Base-by-base conservation (phyloP, 2,329 filamentous ascomycete species). In the Thermothelomyces thermophilus region DNA sequence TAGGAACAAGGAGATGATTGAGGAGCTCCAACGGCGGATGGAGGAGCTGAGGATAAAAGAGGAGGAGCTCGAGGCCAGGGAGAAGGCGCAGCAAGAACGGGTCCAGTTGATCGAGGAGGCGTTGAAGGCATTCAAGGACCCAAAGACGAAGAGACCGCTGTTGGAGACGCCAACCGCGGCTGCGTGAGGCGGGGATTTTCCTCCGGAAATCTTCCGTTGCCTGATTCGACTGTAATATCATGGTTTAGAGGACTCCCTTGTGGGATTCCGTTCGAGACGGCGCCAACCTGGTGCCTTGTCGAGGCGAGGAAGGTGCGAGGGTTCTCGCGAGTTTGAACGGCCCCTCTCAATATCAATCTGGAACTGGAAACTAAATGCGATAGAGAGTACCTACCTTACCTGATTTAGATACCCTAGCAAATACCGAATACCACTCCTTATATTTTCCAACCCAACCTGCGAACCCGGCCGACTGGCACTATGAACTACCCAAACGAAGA, bases 141-240 rank as follows among this genome's bases (percentile, higher is more conserved):
- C 77, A 19, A 80, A 76, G 64, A 79, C 76, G 33, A 79, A 80
- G 56, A 67, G 72, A 59, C 76, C 77, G 2, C 58, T 81, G 39
- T 60, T 80, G 20, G 70, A 74, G 16, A 57, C 62, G 14, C 58
- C 67, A 6, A 60, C 57, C n/a, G 44, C 59, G 35, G 58, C 60
- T 26, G 49, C 58, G 20, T 51, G 41, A 58, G 41, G n/a, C 14
- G 14, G n/a, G 22, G 33, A 16, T 5, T 35, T 6, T 11, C 13
- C 7, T 35, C 16, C 6, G 6, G 33, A 3, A 5, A 5, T 35
- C 6, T 4, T 6, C 20, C 36, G 36, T 26, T 17, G 34, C n/a
- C 34, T 20, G 19, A 4, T 10, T 34, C 2, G 20, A 20, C 19
- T 48, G 50, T 41, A 45, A 45, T 41, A 45, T 24, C 16, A 44